Percentiles rank a stretch among this genome's conserved stretches.
Conservation (phyloP, 306 rosid species). For the Pyrus communis region DNA sequence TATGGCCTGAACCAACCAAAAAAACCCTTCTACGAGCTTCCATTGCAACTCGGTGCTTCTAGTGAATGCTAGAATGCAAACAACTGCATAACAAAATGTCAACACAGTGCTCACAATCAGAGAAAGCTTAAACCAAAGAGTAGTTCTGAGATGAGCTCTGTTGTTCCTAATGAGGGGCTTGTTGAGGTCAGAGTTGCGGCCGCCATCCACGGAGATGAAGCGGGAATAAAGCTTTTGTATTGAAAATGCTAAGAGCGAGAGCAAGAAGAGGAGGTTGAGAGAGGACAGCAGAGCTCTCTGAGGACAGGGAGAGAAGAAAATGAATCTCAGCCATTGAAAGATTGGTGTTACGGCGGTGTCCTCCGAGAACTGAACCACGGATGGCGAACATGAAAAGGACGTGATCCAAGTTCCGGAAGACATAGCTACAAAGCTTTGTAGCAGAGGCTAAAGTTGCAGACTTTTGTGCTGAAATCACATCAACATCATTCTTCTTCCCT, state of each 20-base stretch:
- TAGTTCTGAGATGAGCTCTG: conserved; percentile 22
- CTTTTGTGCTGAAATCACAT: neutral
- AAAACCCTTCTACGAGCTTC: conserved; percentile 49
- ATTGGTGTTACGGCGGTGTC: conserved; percentile 24
- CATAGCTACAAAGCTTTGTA: conserved; percentile 25
- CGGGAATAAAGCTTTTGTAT: conserved; percentile 42
- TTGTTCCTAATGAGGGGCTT: conserved; percentile 40
- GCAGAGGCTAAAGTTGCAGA: neutral
- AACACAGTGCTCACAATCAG: conserved; percentile 33
- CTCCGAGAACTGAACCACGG: conserved; percentile 28
- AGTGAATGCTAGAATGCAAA: conserved; percentile 36
- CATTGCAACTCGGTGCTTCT: conserved; percentile 29
- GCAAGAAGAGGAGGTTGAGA: conserved; percentile 40
- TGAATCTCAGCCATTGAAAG: conserved; percentile 57
- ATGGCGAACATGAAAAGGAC: conserved; percentile 46
- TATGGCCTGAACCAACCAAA: conserved; percentile 66
- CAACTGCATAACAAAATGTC: conserved; percentile 35
- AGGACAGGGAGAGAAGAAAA: conserved; percentile 79
- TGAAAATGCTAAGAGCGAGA: conserved; percentile 41
- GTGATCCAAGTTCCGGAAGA: conserved; percentile 44
- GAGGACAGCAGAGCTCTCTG: conserved; percentile 65
- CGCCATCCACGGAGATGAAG: conserved; percentile 33
- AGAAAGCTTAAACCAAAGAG: conserved; percentile 54
- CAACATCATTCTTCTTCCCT: neutral
- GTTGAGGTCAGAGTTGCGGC: conserved; percentile 30